Conservation (phyloP, 176 grass and related monocot genomes). For the Eleusine indica region DNA sequence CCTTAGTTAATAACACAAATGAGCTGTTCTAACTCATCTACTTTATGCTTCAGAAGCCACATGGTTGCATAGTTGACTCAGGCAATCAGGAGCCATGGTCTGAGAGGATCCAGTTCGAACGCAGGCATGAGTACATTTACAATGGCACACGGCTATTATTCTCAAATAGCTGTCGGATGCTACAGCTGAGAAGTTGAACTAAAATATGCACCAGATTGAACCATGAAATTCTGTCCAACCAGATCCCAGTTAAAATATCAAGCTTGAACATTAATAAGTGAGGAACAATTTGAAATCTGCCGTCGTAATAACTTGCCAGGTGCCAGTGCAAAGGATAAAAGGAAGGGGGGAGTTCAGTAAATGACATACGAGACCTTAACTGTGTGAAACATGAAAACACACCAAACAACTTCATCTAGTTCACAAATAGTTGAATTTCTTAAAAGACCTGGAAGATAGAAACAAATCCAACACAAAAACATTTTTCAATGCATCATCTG, state of each 20-base stretch:
- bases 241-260: constrained; percentile 8
- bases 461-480: neutral
- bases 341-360: neutral
- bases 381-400: neutral
- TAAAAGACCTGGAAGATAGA: neutral
- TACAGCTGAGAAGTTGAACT: neutral
- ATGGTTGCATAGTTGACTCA: neutral
- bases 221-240: constrained; percentile 13
- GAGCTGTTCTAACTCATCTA: constrained; percentile 5
- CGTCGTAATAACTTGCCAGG: neutral
- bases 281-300: neutral
- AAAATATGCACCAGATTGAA: neutral
- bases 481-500: neutral
- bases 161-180: neutral
- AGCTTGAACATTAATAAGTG: neutral
- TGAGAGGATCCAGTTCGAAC: neutral
- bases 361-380: neutral
- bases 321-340: neutral
- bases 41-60: neutral
- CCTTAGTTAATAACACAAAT: constrained; percentile 8
- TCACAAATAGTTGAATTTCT: neutral
- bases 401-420: neutral
- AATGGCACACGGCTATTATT: neutral
- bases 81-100: neutral
- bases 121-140: neutral